phyloP scores from a whole-genome alignment of 208 protist species.

The Trypanosoma scelopori region DNA sequence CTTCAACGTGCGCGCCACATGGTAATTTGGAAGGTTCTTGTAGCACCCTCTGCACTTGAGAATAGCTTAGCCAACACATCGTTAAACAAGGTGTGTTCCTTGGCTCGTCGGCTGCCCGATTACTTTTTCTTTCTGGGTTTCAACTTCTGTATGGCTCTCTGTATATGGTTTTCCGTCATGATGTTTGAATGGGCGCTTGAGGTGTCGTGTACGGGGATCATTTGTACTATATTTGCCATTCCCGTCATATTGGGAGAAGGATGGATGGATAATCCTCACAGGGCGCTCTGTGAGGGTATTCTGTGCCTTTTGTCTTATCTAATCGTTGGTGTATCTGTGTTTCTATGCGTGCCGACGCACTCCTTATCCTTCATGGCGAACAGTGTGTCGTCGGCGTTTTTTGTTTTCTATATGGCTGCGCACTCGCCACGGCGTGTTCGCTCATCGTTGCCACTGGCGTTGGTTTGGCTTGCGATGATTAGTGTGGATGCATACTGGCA shows the following conservation, averaged over 20 bases:
- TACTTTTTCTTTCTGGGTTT: conserved; percentile 62
- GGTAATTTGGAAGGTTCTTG: conserved; percentile 9
- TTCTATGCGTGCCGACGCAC: conserved; percentile 22
- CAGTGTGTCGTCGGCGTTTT: conserved; percentile 30
- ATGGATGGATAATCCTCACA: conserved; percentile 12
- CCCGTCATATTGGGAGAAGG: conserved; percentile 31
- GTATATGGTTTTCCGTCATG: conserved; percentile 45
- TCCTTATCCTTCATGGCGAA: conserved; percentile 42
- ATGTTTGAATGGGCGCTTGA: conserved; percentile 38
- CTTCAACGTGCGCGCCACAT: conserved; percentile 9
- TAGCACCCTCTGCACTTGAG: neutral
- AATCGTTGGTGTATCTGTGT: conserved; percentile 7
- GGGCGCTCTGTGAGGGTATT: conserved; percentile 22
- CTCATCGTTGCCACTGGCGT: conserved; percentile 29
- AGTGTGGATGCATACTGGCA: conserved; percentile 26
- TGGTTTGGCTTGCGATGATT: conserved; percentile 41
- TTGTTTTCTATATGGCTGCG: conserved; percentile 40
- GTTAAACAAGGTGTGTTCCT: neutral
- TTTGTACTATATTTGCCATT: conserved; percentile 29
- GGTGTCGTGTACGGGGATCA: conserved; percentile 21
- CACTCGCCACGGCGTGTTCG: conserved; percentile 36
- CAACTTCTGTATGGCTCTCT: conserved; percentile 44
- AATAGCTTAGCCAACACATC: conserved; percentile 10
- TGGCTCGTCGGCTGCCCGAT: conserved; percentile 17
- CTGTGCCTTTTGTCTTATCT: conserved; percentile 20